Evolutionary conservation across 352 stramenopile species (phyloP), one percentile per base, ranked within the genome.

Genomic region (Sclerospora graminicola): DNA sequence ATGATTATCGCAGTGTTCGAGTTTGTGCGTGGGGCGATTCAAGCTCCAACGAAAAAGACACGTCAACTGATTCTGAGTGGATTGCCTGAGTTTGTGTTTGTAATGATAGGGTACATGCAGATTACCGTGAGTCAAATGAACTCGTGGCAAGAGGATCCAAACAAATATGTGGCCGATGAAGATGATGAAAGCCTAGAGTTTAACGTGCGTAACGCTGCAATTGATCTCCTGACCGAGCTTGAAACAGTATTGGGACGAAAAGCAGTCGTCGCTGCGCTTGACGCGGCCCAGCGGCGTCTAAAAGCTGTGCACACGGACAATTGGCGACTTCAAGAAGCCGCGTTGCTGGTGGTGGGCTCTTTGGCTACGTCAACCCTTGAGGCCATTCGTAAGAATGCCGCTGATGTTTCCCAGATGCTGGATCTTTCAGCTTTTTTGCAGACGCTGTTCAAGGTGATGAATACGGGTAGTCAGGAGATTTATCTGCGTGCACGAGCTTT

Each of bases 41-140:
- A 89, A 32, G 66, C 80, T 4, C 77, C 80, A 16, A 89, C 76
- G 13, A 89, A 89, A 56, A 87, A 88, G 60, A 91, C 77, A 2
- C 65, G 71, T 1, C 61, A 76, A 28, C 43, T 88, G 0, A 63
- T 91, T 18, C 37, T 82, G 7, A 28, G 34, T 6, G 71, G 59
- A 14, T 52, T 91, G n/a, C 34, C 60, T 0, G 71, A 85, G 35
- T 79, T 91, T 54, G 70, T 89, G 3, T 82, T 70, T 37, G 63
- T 83, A 29, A 82, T 88, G 69, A 74, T 91, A 45, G 70, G 62
- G 30, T 91, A 89, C 63, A 87, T 89, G 74, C 76, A 89, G 37
- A 91, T 91, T 44, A 86, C 76, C 1, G 49, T 60, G 36, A 69
- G 69, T 39, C 80, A 91, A 47, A 72, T 82, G 57, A 62, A 82